Evolutionary conservation across 306 rosid genomes (phyloP).

Genomic region (Lotus japonicus): DNA sequence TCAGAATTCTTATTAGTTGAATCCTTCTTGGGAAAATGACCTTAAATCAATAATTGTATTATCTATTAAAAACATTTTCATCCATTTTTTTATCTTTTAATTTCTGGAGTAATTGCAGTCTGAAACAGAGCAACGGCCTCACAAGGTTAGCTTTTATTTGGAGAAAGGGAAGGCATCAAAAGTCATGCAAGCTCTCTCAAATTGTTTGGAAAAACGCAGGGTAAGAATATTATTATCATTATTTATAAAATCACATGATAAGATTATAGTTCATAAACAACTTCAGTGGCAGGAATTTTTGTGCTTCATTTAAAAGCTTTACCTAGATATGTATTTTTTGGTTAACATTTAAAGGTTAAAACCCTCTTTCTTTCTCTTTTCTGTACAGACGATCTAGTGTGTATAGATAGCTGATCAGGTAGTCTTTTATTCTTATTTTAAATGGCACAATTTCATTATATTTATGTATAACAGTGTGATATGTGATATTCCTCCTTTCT

Average conservation of each 20-base stretch:
- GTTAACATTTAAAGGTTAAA: background rate
- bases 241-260: conserved; percentile 30
- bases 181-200: conserved; percentile 40
- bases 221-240: conserved; percentile 31
- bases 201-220: conserved; percentile 51
- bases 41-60: background rate
- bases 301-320: background rate
- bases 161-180: conserved; percentile 51
- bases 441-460: conserved; percentile 9
- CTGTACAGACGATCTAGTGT: background rate
- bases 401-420: background rate
- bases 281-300: background rate
- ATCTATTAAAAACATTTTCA: background rate
- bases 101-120: conserved; percentile 45
- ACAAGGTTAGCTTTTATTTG: conserved; percentile 78
- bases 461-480: conserved; percentile 2
- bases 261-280: conserved; percentile 17
- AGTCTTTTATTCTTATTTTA: background rate
- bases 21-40: background rate
- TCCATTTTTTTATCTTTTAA: background rate
- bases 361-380: background rate
- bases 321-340: background rate
- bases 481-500: conserved; percentile 9
- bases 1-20: background rate
- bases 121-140: conserved; percentile 69